Base-by-base conservation (phyloP, 768 basidiomycete species). In the Mycena vitilis region DNA sequence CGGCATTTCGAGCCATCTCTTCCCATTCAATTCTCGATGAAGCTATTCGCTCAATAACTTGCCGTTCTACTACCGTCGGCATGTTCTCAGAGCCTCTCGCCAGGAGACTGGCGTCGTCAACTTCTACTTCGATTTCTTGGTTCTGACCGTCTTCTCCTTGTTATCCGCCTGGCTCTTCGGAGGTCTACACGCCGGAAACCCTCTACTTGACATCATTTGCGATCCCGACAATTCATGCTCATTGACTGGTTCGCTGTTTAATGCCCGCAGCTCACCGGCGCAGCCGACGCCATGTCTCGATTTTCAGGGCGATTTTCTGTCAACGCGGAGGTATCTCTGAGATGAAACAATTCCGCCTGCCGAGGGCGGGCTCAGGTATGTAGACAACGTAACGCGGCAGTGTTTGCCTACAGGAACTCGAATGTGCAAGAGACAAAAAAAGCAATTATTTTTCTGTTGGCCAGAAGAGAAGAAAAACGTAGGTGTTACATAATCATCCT, bases 281-380 rank as follows among this genome's bases (percentile, higher is more conserved):
- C 52, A 56, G 25, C 60, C 60, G 60, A 68, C 49, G 60, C 36
- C 38, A 68, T 68, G 60, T 36, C 22, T 34, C 13, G 56, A 57
- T 49, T 65, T 58, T 63, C 56, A 45, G 25, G 47, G 30, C 18
- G 42, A 45, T 45, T 68, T 63, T 4, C 67, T 20, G 23, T 11
- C 48, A 37, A 53, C 11, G 57, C 51, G 56, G 57, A 59, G 56
- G 56, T 68, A 68, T 58, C 30, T 45, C 8, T 25, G 49, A 34
- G 22, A 40, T 68, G 66, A 63, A 63, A 63, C 66, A 23, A 18
- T 44, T 23, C 16, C 37, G 49, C 37, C n/a, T 60, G 65, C n/a
- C 58, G 44, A 20, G 44, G 36, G n/a, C 52, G 30, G 48, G 22
- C 48, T 58, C 53, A 60, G 42, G 48, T 44, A 65, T 5, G 16